Conservation (phyloP, 208 protist genomes). For the Trypanosoma caninum region DNA sequence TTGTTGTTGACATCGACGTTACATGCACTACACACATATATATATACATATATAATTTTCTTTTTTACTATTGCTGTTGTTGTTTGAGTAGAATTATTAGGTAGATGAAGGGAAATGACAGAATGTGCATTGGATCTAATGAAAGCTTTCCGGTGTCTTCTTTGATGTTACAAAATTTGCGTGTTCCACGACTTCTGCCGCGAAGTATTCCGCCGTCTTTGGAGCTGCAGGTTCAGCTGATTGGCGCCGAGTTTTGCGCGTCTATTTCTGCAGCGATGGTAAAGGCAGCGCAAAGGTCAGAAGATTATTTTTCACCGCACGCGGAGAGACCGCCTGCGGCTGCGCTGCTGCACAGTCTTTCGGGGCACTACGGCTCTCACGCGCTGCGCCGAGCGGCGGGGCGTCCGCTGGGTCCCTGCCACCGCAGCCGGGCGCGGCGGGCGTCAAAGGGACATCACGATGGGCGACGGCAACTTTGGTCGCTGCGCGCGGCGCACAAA, state of each 20-base stretch:
- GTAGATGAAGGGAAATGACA: slow-evolving; percentile 5
- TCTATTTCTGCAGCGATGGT: slow-evolving; percentile 46
- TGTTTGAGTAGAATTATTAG: not conserved
- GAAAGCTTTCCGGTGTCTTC: not conserved
- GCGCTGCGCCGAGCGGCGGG: slow-evolving; percentile 45
- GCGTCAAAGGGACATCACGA: slow-evolving; percentile 18
- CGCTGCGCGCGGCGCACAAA: slow-evolving; percentile 21
- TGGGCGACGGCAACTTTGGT: slow-evolving; percentile 49
- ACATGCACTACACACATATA: too few relatives aligned
- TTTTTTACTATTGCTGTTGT: not conserved
- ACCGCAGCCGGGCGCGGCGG: slow-evolving; percentile 18
- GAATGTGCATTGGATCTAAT: not conserved
- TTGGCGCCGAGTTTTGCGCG: slow-evolving; percentile 70
- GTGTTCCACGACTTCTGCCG: slow-evolving; percentile 17
- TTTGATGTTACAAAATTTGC: slow-evolving; percentile 3
- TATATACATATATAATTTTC: too few relatives aligned
- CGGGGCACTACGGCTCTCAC: slow-evolving; percentile 74
- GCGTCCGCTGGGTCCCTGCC: slow-evolving; percentile 57
- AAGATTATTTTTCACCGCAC: not conserved
- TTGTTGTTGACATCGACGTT: too few relatives aligned
- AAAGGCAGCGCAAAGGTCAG: not conserved
- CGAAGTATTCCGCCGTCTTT: slow-evolving; percentile 25
- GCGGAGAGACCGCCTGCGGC: not conserved
- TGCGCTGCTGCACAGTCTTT: slow-evolving; percentile 48
- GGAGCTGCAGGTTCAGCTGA: slow-evolving; percentile 38